Evolutionary conservation across 1,284 basidiomycete species (phyloP), one percentile per base, ranked within the genome.

Genomic region (Mycosarcoma mackinlayi): DNA sequence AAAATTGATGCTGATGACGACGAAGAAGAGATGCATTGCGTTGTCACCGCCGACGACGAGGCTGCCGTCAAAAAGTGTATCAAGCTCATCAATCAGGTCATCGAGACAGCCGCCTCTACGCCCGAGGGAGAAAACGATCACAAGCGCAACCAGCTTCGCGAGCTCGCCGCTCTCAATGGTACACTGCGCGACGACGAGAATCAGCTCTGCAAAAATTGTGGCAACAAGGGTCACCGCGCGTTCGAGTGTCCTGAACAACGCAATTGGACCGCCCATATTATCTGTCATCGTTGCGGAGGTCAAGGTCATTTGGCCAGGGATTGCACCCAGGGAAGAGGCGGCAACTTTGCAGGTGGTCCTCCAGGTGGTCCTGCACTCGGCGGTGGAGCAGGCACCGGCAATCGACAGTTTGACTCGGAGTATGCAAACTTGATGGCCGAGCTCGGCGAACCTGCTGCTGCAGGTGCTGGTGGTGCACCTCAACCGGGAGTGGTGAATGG

Each of bases 101-200:
- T 99, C 67, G 96, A 98, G 85, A 98, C 95, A 24, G 94, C 96
- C 57, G 96, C 96, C 5, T 98, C 94, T 19, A 97, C 94, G 4
- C 96, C 96, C 1, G 96, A 99, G 86, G 94, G 94, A 34, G 93
- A 98, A 85, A 99, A 99, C 83, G 95, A 98, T 82, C 96, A 99
- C 86, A 99, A 99, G 84, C 91, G 96, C 50, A 98, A 95, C 83
- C 96, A 99, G 85, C 89, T 99, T 46, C 92, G 96, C 75, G 96
- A 99, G 84, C 88, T 99, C 28, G 96, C 96, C 14, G 93, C 94
- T 18, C 86, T 99, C 52, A 99, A 99, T 83, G 96, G 96, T 84
- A 99, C 96, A 24, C 89, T 99, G 59, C 93, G 96, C 76, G 96
- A 99, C 82, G 96, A 98, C 84, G 96, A 99, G 85, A 98, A 98